phyloP scores from a whole-genome alignment of 2,329 filamentous ascomycete genomes.

The Myriosclerotinia curreyana region DNA sequence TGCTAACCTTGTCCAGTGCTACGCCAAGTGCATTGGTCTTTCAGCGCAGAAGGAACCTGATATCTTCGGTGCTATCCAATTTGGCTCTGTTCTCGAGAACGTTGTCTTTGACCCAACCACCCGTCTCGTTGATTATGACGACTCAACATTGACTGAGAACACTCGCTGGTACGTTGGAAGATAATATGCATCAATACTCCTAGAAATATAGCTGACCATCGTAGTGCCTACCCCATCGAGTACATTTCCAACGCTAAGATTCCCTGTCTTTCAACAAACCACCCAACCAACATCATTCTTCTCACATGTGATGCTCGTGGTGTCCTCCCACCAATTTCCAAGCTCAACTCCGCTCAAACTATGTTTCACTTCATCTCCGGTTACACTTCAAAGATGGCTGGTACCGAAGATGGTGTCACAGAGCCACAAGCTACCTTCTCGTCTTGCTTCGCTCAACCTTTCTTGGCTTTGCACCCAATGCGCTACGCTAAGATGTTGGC shows the following conservation, averaged over 20 bases:
- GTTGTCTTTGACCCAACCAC: slow-evolving; percentile 93
- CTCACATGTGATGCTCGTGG: slow-evolving; percentile 97
- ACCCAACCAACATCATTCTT: slow-evolving; percentile 96
- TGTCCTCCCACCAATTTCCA: slow-evolving; percentile 96
- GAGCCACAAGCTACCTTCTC: slow-evolving; percentile 99
- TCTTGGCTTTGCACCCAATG: slow-evolving; percentile 98
- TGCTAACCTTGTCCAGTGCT: slow-evolving; percentile 55
- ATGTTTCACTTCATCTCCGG: slow-evolving; percentile 99
- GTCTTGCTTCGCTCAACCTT: slow-evolving; percentile 98
- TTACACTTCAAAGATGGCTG: slow-evolving; percentile 99
- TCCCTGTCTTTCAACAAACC: slow-evolving; percentile 80
- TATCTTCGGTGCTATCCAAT: slow-evolving; percentile 93
- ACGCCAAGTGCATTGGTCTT: slow-evolving; percentile 97
- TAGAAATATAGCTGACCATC: neutral
- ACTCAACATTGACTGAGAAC: slow-evolving; percentile 93
- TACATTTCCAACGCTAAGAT: slow-evolving; percentile 99
- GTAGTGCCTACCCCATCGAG: slow-evolving; percentile 90
- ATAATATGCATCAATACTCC: neutral
- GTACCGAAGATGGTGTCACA: slow-evolving; percentile 93
- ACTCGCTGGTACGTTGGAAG: slow-evolving; percentile 63
- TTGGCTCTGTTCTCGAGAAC: slow-evolving; percentile 97
- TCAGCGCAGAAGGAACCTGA: slow-evolving; percentile 99
- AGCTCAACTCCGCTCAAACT: slow-evolving; percentile 89
- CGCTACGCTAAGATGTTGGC: slow-evolving; percentile 98
- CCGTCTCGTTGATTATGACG: slow-evolving; percentile 92